Conservation (phyloP, 805 yeast genomes). For the Ogataea sp. region DNA sequence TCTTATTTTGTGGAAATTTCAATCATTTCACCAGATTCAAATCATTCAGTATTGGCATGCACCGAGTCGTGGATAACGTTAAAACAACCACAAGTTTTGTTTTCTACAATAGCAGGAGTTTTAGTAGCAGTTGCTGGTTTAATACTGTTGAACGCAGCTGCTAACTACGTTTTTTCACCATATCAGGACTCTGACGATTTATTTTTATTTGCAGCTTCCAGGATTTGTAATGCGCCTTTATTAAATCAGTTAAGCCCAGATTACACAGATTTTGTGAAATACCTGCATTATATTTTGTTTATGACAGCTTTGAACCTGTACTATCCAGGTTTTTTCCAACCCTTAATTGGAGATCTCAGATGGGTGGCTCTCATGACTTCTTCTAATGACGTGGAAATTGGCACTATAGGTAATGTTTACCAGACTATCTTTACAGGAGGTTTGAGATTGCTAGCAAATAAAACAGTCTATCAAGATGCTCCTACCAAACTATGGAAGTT, state of each 20-base stretch:
- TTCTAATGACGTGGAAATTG: conserved; percentile 3
- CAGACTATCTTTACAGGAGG: conserved; percentile 34
- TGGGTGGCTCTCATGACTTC: conserved; percentile 48
- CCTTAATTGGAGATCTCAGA: conserved; percentile 37
- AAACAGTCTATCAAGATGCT: conserved; percentile 7
- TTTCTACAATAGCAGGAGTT: conserved; percentile 30
- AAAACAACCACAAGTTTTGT: conserved; percentile 27
- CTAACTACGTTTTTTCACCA: conserved; percentile 39
- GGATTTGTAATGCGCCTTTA: conserved; percentile 50
- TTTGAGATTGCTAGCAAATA: conserved; percentile 28
- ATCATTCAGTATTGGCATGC: conserved; percentile 37
- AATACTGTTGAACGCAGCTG: conserved; percentile 25
- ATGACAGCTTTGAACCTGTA: conserved; percentile 44
- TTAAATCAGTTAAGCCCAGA: conserved; percentile 50
- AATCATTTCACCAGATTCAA: conserved; percentile 30
- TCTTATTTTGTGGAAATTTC: conserved; percentile 35
- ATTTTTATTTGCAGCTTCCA: conserved; percentile 43
- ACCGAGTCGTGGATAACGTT: conserved; percentile 42
- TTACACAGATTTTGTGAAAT: conserved; percentile 37
- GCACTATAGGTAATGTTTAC: conserved; percentile 29
- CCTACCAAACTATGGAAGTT: conserved; percentile 28
- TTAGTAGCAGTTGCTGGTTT: conserved; percentile 33
- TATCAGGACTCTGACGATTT: conserved; percentile 51
- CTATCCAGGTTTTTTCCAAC: conserved; percentile 60
- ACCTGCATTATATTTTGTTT: conserved; percentile 53